Percentiles rank a stretch among this genome's conserved stretches.
Conservation (phyloP, 2,329 filamentous ascomycete species). For the Zymoseptoria crescenta region DNA sequence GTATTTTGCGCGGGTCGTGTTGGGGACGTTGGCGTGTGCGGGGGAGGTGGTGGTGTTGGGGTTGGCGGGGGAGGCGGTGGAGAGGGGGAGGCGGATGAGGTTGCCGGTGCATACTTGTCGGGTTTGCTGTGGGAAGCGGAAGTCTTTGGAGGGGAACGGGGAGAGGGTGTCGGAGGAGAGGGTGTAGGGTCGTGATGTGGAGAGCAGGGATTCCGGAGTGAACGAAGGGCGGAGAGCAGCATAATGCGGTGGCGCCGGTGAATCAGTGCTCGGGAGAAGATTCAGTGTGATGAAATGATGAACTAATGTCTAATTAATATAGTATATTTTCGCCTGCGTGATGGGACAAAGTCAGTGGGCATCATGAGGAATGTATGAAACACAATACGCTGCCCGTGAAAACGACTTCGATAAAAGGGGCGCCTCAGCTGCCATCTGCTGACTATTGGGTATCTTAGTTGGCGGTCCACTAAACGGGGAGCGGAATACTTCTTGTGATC, state of each 20-base stretch:
- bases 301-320: background rate
- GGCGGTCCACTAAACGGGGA: background rate
- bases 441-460: background rate
- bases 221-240: background rate
- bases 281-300: background rate
- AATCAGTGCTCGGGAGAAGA: background rate
- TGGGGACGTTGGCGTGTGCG: background rate
- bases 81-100: background rate
- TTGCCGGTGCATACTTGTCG: background rate
- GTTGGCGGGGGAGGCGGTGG: background rate
- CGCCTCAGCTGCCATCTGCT: background rate
- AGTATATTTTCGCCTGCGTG: background rate
- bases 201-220: background rate
- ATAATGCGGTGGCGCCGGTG: background rate
- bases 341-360: background rate
- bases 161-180: background rate
- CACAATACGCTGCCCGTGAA: background rate
- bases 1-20: background rate
- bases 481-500: background rate
- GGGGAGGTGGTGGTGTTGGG: background rate
- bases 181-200: background rate
- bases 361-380: background rate
- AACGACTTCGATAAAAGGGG: background rate
- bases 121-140: background rate
- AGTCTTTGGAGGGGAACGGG: background rate